Percentiles rank a stretch among this genome's conserved stretches.
These are phyloP conservation scores for Pelargonium fulgidum DNA, from an alignment of 441 rosid genomes.

Conservation along the genomic window DNA sequence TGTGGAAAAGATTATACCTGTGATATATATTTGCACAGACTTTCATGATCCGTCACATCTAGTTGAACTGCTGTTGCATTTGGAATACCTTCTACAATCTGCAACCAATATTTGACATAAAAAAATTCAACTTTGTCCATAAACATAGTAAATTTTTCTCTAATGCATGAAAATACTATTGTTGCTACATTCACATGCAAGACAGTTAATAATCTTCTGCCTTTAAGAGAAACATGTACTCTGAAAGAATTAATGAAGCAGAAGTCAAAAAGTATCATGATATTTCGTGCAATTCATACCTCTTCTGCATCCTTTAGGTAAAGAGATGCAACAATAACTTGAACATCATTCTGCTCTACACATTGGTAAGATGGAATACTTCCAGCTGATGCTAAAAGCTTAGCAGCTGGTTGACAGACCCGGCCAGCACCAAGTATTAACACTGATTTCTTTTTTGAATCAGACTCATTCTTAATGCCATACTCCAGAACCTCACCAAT, in stretches of 20 bases:
- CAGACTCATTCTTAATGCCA: slow-evolving; percentile 28
- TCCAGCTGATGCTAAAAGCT: slow-evolving; percentile 62
- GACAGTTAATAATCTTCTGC: background rate
- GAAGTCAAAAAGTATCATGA: background rate
- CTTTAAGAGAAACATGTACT: background rate
- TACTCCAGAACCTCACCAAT: slow-evolving; percentile 52
- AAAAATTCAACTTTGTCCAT: background rate
- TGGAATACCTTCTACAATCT: slow-evolving; percentile 71
- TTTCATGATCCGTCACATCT: slow-evolving; percentile 63
- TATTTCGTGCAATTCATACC: slow-evolving; percentile 36
- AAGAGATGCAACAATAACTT: slow-evolving; percentile 77
- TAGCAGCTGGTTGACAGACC: slow-evolving; percentile 86
- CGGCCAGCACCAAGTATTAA: slow-evolving; percentile 92
- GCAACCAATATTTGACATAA: slow-evolving; percentile 19
- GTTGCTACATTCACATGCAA: background rate
- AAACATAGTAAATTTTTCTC: no score
- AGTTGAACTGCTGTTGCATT: slow-evolving; percentile 69
- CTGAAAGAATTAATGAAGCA: slow-evolving; percentile 8
- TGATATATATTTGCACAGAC: slow-evolving; percentile 56
- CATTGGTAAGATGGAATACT: slow-evolving; percentile 36
- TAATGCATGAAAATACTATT: no score
- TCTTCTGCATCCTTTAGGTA: slow-evolving; percentile 86
- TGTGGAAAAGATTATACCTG: slow-evolving; percentile 40
- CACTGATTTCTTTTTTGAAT: slow-evolving; percentile 38
- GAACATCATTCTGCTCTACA: slow-evolving; percentile 45